Base-by-base conservation (phyloP, 495 filamentous ascomycete species). In the Trichoderma reesei region DNA sequence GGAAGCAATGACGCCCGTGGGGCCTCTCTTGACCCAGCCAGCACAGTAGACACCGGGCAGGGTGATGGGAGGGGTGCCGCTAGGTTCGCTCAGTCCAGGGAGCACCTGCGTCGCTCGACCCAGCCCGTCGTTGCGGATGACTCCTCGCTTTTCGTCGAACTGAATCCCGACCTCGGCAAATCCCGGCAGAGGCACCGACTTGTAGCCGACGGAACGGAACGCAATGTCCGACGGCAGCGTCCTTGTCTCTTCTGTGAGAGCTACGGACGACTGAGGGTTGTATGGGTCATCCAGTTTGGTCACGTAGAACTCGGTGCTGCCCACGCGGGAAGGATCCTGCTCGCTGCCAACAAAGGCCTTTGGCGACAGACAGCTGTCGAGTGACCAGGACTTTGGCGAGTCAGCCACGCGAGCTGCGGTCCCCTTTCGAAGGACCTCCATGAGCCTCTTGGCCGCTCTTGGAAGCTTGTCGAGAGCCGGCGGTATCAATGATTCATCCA, bases 21-120 rank as follows among this genome's bases (percentile, higher is more conserved):
- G 95, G 1, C 94, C 94, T 48, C 90, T 82, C 75, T 98, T 98
- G 26, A 96, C 92, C 94, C 94, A 98, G 4, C 94, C 94, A 26
- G 92, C 90, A 67, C 91, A 93, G 74, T 98, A 98, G 18, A 96
- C 70, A 1, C 95, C 95, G 2, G 90, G 88, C n/a, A 72, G 38
- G 51, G 13, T 59, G 62, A 54, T 38, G 31, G 64, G 60, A 16
- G 8, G 54, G 14, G 8, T 14, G 9, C 13, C 20, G 33, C 33
- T 51, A 2, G 48, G 61, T 5, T 42, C 72, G 3, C 67, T 63
- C 2, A 71, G 71, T 3, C 69, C 37, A 65, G 67, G 4, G 65
- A 69, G 44, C 64, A 63, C 10, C 61, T 70, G 68, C 63, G 70
- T 63, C 64, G 96, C 84, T 31, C 94, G 84, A 6, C 94, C 94